Conservation (phyloP, 768 basidiomycete species). For the Botryobasidium botryosum region DNA sequence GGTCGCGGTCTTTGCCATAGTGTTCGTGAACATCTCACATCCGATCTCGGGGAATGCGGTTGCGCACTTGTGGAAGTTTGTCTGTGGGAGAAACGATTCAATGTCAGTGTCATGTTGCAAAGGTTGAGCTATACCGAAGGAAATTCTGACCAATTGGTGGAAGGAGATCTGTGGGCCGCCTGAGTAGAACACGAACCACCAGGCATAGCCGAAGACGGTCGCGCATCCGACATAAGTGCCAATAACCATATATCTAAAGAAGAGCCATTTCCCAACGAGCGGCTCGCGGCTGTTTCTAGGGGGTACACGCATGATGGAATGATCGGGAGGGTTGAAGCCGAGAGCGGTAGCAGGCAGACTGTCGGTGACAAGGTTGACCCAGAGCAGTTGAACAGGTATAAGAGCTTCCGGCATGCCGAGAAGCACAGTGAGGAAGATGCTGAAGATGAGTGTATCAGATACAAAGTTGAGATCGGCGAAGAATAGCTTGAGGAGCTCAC, state of each 20-base stretch:
- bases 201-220: constrained; percentile 94
- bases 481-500: constrained; percentile 13
- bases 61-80: constrained; percentile 90
- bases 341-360: constrained; percentile 92
- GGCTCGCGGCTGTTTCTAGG: constrained; percentile 84
- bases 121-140: neutral
- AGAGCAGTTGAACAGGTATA: constrained; percentile 93
- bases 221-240: constrained; percentile 88
- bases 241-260: constrained; percentile 89
- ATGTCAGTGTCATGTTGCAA: neutral
- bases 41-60: constrained; percentile 74
- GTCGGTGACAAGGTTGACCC: constrained; percentile 97
- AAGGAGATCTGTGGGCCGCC: constrained; percentile 88
- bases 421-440: constrained; percentile 93
- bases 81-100: constrained; percentile 31
- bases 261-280: constrained; percentile 81
- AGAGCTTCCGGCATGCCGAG: constrained; percentile 99
- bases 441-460: constrained; percentile 32
- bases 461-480: neutral
- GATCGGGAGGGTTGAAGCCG: constrained; percentile 94
- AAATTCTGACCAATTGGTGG: constrained; percentile 63
- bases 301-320: constrained; percentile 90
- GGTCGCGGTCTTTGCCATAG: constrained; percentile 71
- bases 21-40: constrained; percentile 89
- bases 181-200: constrained; percentile 93